These are phyloP conservation scores for Chrysosporium queenslandicum DNA, from an alignment of 2,329 filamentous ascomycete genomes.

Conservation along the genomic window DNA sequence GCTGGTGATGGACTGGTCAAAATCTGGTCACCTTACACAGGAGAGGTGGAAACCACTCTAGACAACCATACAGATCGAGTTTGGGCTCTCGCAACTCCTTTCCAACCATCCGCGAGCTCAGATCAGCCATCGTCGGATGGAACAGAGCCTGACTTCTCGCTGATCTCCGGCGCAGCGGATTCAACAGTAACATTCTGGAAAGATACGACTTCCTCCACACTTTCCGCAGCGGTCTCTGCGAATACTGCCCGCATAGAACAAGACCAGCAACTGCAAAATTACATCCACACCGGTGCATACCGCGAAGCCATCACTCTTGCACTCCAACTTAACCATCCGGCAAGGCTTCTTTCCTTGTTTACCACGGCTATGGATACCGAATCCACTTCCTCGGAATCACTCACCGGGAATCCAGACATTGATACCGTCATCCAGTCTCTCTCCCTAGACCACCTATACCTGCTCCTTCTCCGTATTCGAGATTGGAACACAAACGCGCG, in stretches of 20 bases:
- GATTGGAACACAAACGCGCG: constrained; percentile 98
- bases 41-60: constrained; percentile 77
- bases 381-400: constrained; percentile 23
- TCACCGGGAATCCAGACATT: constrained; percentile 48
- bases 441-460: constrained; percentile 75
- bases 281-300: constrained; percentile 78
- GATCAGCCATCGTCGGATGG: not conserved
- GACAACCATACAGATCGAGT: constrained; percentile 97
- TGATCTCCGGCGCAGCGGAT: constrained; percentile 86
- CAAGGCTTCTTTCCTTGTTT: constrained; percentile 73
- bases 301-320: constrained; percentile 87
- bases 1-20: constrained; percentile 93
- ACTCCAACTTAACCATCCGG: constrained; percentile 87
- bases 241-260: constrained; percentile 77
- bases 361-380: constrained; percentile 55
- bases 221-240: constrained; percentile 61
- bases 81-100: constrained; percentile 72
- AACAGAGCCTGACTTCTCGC: constrained; percentile 44
- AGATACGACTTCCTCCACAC: constrained; percentile 75
- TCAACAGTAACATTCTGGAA: constrained; percentile 92
- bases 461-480: constrained; percentile 67
- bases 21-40: constrained; percentile 80
- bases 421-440: constrained; percentile 74
- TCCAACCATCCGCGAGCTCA: constrained; percentile 26
- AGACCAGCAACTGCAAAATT: constrained; percentile 88